A percentile compares a stretch with the other conserved stretches of the same genome.
Evolutionary conservation across 495 filamentous ascomycete genomes (phyloP).

Genomic region (Penicilliopsis zonata): DNA sequence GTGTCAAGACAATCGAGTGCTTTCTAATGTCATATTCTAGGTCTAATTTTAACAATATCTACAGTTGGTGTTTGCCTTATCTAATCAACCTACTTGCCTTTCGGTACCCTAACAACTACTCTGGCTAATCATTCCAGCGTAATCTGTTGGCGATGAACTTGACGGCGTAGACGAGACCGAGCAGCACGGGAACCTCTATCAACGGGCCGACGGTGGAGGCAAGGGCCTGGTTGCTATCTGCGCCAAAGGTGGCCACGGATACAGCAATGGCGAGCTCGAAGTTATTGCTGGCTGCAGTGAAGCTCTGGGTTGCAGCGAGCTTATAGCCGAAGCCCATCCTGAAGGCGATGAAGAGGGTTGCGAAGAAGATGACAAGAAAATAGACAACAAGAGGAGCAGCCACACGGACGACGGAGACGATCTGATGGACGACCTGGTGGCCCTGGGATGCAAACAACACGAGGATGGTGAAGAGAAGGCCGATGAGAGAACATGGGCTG

Average conservation of each 20-base stretch:
- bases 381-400: slow-evolving; percentile 73
- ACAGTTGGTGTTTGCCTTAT: no score
- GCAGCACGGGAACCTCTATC: slow-evolving; percentile 80
- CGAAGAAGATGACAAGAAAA: slow-evolving; percentile 61
- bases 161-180: slow-evolving; percentile 71
- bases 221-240: slow-evolving; percentile 70
- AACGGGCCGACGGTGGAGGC: slow-evolving; percentile 82
- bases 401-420: slow-evolving; percentile 70
- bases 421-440: slow-evolving; percentile 65
- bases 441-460: slow-evolving; percentile 81
- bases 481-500: slow-evolving; percentile 68
- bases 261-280: slow-evolving; percentile 96
- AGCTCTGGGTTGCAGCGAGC: slow-evolving; percentile 68
- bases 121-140: slow-evolving; percentile 8
- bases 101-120: no score
- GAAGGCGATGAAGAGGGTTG: slow-evolving; percentile 47
- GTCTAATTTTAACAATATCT: no score
- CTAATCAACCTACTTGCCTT: no score
- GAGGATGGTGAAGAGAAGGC: slow-evolving; percentile 75
- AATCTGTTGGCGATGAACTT: slow-evolving; percentile 37
- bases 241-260: slow-evolving; percentile 73
- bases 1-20: no score
- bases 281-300: slow-evolving; percentile 92
- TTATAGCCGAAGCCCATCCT: slow-evolving; percentile 60
- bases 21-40: no score